A percentile compares a stretch with the other conserved stretches of the same genome.
Evolutionary conservation across 352 stramenopile genomes (phyloP).

Genomic region (Phytophthora multivora): DNA sequence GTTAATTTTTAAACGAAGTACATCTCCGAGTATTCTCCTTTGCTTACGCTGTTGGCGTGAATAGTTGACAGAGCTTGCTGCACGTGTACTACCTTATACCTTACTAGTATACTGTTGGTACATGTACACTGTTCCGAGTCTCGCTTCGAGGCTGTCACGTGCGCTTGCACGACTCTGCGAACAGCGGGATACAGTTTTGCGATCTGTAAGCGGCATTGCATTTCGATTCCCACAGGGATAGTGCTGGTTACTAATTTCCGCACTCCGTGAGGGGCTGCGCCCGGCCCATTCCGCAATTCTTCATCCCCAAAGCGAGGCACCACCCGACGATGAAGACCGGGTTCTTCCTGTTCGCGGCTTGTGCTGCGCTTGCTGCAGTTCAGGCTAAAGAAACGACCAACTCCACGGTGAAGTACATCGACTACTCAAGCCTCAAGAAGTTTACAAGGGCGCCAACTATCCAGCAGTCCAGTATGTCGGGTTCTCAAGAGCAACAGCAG

Average conservation of each 20-base stretch:
- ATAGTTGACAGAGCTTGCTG: no score
- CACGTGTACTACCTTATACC: no score
- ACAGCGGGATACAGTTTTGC: not conserved
- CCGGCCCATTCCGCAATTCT: conserved; percentile 16
- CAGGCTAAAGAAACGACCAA: conserved; percentile 17
- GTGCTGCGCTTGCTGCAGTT: conserved; percentile 6
- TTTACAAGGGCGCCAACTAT: conserved; percentile 9
- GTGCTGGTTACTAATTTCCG: not conserved
- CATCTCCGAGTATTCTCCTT: no score
- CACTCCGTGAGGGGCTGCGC: not conserved
- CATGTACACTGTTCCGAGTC: no score
- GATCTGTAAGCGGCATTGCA: not conserved
- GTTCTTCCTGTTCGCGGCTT: conserved; percentile 4
- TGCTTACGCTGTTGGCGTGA: no score
- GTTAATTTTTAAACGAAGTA: not conserved
- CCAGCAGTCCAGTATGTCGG: not conserved
- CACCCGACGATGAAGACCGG: conserved; percentile 9
- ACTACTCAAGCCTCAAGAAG: conserved; percentile 20
- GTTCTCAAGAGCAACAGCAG: conserved; percentile 3
- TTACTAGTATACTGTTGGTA: no score
- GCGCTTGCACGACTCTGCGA: not conserved
- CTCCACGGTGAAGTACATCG: conserved; percentile 21
- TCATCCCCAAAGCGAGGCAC: not conserved
- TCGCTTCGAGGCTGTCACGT: not conserved
- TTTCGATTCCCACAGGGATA: not conserved